Evolutionary conservation across 2,329 filamentous ascomycete genomes (phyloP).

Genomic region (Alternaria rosae): DNA sequence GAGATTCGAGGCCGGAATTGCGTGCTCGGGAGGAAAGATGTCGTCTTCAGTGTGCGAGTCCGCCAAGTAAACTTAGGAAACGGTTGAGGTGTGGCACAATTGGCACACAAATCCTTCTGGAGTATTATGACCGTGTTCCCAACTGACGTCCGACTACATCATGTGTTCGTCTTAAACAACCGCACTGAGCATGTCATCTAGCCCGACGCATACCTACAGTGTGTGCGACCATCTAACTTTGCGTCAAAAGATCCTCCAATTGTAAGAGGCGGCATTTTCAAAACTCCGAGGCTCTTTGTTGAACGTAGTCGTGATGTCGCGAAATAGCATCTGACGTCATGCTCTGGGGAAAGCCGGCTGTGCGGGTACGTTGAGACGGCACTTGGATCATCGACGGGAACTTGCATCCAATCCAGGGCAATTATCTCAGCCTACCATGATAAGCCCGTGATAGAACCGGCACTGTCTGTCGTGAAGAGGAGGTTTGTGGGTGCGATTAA

Average conservation of each 20-base stretch:
- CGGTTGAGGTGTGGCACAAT: background rate
- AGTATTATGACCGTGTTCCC: background rate
- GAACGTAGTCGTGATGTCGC: background rate
- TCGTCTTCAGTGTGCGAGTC: constrained; percentile 24
- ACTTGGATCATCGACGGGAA: constrained; percentile 4
- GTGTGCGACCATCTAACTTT: background rate
- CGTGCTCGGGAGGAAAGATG: constrained; percentile 45
- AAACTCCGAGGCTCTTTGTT: background rate
- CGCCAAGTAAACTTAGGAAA: constrained; percentile 7
- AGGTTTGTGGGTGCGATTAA: constrained; percentile 17
- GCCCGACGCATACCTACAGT: background rate
- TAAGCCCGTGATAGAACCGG: background rate
- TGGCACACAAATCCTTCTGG: background rate
- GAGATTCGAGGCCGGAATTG: constrained; percentile 28
- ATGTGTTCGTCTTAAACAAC: background rate
- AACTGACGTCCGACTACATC: background rate
- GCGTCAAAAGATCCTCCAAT: background rate
- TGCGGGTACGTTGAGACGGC: constrained; percentile 3
- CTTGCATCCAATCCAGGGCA: constrained; percentile 2
- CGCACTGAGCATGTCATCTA: background rate
- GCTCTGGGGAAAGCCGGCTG: constrained; percentile 2
- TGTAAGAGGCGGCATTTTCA: background rate
- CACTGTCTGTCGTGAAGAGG: background rate
- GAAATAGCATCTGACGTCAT: constrained; percentile 9
- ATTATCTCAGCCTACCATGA: background rate